These are phyloP conservation scores for Tubosaeta sp. DNA, from an alignment of 768 basidiomycete genomes.

Conservation along the genomic window DNA sequence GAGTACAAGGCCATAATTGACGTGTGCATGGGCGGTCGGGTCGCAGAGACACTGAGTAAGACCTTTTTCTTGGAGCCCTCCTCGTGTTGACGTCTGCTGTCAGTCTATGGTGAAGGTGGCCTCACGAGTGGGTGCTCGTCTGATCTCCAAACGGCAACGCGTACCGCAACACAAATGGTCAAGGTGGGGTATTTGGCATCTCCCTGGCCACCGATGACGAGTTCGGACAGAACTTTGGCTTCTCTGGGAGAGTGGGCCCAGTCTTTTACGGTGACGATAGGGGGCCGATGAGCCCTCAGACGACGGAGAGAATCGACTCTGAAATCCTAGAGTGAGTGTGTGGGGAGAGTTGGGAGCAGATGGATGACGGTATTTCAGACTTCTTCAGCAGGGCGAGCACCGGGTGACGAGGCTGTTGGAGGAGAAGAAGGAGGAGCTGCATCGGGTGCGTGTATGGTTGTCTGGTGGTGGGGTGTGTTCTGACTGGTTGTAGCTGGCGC, in stretches of 20 bases:
- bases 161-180: constrained; percentile 82
- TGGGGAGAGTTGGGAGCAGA: background rate
- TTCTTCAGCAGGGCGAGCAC: constrained; percentile 67
- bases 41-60: constrained; percentile 88
- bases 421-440: constrained; percentile 67
- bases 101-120: constrained; percentile 84
- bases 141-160: constrained; percentile 78
- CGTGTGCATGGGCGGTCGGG: constrained; percentile 90
- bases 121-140: constrained; percentile 91
- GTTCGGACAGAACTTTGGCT: constrained; percentile 61
- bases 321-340: constrained; percentile 74
- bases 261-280: constrained; percentile 75
- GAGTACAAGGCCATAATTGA: constrained; percentile 83
- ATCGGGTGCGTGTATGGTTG: constrained; percentile 45
- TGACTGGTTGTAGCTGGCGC: constrained; percentile 59
- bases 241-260: constrained; percentile 75
- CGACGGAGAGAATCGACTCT: constrained; percentile 80
- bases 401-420: constrained; percentile 64
- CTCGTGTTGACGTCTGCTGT: constrained; percentile 6
- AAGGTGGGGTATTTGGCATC: constrained; percentile 49
- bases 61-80: constrained; percentile 1
- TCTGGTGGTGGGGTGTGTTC: background rate
- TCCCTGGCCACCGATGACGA: background rate
- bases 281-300: constrained; percentile 64
- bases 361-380: constrained; percentile 26